Base-by-base conservation (phyloP, 2,329 filamentous ascomycete species). In the Aspergillus alliaceus region DNA sequence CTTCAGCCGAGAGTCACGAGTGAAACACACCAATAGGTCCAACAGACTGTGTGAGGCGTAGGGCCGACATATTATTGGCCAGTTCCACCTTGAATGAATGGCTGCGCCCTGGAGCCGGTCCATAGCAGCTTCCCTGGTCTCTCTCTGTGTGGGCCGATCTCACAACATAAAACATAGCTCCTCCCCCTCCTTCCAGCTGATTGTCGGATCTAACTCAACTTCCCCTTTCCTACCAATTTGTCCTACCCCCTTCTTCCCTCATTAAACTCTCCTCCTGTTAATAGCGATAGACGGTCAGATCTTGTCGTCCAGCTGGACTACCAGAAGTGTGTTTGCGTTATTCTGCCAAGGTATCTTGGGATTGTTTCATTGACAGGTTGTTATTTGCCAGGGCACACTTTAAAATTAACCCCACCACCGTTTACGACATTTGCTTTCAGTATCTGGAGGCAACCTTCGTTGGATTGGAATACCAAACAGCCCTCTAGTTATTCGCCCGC, bases 121-220 rank as follows among this genome's bases (percentile, higher is more conserved):
- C 57, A 61, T 59, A 63, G 65, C 58, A 66, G 65, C 64, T 68
- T 68, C 62, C 66, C 56, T 65, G 58, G 61, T 62, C 59, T 53
- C 39, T 62, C 59, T 53, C 39, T 59, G 48, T 59, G 66, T 69
- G 64, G 66, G 64, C 58, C 64, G 56, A 64, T 67, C 61, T 63
- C 59, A 59, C 61, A 62, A 66, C 64, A 66, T 65, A 66, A 67
- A 67, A 65, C 65, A 68, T 64, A 67, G 59, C 63, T 64, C 61
- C 56, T 59, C 61, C 62, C 55, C 51, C 54, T 58, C 54, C 51
- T 62, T 54, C 48, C 57, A 52, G 49, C 51, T 54, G 49, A 53
- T 60, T 66, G 63, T 61, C 55, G n/a, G 59, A 59, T 58, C 54
- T 47, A 37, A 54, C 31, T 60, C 40, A 53, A 32, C 39, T 49